Evolutionary conservation across 169 alveolate species (phyloP), one percentile per base, ranked within the genome.

Genomic region (Babesia ovis): DNA sequence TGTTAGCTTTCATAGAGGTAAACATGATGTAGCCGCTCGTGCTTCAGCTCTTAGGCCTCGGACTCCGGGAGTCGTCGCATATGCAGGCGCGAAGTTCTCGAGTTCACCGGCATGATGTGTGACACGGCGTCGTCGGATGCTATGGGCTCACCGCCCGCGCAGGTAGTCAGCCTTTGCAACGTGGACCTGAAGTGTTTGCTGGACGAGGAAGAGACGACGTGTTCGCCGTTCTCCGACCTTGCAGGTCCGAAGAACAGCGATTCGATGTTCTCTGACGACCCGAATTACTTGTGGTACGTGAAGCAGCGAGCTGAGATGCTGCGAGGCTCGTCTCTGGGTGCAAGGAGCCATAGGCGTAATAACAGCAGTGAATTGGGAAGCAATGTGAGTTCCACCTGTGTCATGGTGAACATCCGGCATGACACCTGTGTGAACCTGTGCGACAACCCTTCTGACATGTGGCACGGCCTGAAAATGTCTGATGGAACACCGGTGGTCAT

Each of bases 381-480:
- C 43, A 84, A 77, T 48, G 81, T 74, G 39, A 71, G 68, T 41
- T 71, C 85, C 39, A 81, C 89, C 1, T 61, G 89, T 56, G 89
- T 73, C 3, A 58, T 81, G 89, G 89, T 81, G 57, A 81, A 81
- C 75, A 81, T 81, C 1, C 50, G 48, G 79, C 73, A 70, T 18
- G 81, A 71, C 56, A 71, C 76, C 53, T 59, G 75, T 31, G 66
- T 81, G 42, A 88, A 88, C 62, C 57, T 88, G 84, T 88, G 93
- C 70, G 93, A 88, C 64, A 88, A 88, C 46, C 93, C 93, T 1
- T 79, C 89, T 46, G 93, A 88, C 58, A 84, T 88, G 73, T 88
- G 93, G 93, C 84, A 82, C 61, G 93, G 93, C 23, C 66, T 88
- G 45, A 88, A 85, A 69, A 83, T 61, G 74, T 66, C 86, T 31